Base-by-base conservation (phyloP, 2,329 filamentous ascomycete species). In the Botrytis squamosa region DNA sequence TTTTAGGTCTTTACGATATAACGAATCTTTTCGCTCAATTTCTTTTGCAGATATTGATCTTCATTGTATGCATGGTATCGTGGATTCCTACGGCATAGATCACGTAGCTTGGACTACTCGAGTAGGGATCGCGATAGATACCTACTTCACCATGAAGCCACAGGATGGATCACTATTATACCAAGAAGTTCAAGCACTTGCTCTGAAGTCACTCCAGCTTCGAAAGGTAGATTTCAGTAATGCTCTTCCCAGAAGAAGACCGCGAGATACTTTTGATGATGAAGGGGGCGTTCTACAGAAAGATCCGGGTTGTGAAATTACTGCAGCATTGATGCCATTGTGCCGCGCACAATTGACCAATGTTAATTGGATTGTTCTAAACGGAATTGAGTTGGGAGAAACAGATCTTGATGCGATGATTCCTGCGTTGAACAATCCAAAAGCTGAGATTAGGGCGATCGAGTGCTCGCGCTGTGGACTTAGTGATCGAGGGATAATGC, bases 331-430 rank as follows among this genome's bases (percentile, higher is more conserved):
- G 8, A 90, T 91, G 77, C 90, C 91, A 1, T 83, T 93, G 9
- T 92, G 90, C 81, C 89, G 89, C 75, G 87, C 88, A 75, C 88
- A 91, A 77, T 85, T 90, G 38, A 93, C 91, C 0, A 91, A 90
- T 77, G 88, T 93, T 29, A 89, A 92, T 79, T 93, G 91, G 91
- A 87, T 93, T 71, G 85, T 88, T 36, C 82, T 93, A 74, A 92
- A 89, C 75, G 90, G 90, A 20, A 91, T 93, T 75, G 86, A 88
- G 74, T 85, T 93, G n/a, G 90, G 89, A 59, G 91, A 93, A 71
- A 89, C 89, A 0, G 91, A 93, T 81, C 83, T 93, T 71, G 91
- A 93, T 46, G 29, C 69, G 68, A 78, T 91, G 64, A 89, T 92
- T 63, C 90, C 90, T 76, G 90, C 90, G n/a, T 88, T 90, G 16